These are phyloP conservation scores for Oidiodendron maius DNA, from an alignment of 495 filamentous ascomycete genomes.

Conservation along the genomic window DNA sequence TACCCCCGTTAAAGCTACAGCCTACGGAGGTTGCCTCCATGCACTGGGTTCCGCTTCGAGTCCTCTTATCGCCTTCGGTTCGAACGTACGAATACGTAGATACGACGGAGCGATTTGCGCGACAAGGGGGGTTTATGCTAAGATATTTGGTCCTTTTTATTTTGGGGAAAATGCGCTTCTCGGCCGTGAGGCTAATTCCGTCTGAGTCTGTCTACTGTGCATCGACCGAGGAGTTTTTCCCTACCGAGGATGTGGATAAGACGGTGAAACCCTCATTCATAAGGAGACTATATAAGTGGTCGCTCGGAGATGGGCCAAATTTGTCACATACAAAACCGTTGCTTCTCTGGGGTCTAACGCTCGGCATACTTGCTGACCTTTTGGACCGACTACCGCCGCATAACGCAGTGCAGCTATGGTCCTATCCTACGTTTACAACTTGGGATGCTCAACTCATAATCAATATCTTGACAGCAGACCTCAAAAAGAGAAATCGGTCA, in stretches of 20 bases:
- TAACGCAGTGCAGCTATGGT: conserved; percentile 57
- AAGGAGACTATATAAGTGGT: conserved; percentile 15
- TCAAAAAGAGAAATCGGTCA: conserved; percentile 52
- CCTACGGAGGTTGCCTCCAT: conserved; percentile 68
- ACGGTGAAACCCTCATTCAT: not conserved
- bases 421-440: conserved; percentile 68
- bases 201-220: conserved; percentile 53
- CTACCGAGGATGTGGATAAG: conserved; percentile 11
- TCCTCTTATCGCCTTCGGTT: conserved; percentile 53
- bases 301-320: conserved; percentile 25
- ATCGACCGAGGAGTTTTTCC: conserved; percentile 39
- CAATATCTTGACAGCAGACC: conserved; percentile 52
- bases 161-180: conserved; percentile 67
- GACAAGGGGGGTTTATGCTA: conserved; percentile 41
- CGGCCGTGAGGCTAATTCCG: conserved; percentile 53
- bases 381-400: conserved; percentile 63
- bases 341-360: conserved; percentile 70
- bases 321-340: conserved; percentile 41
- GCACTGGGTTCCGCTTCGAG: conserved; percentile 70
- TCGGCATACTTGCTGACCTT: conserved; percentile 68
- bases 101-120: conserved; percentile 57
- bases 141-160: conserved; percentile 46
- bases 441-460: conserved; percentile 56
- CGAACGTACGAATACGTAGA: conserved; percentile 63
- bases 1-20: conserved; percentile 58